phyloP scores from a whole-genome alignment of 176 grass and related monocot species.

The Pharus latifolius region DNA sequence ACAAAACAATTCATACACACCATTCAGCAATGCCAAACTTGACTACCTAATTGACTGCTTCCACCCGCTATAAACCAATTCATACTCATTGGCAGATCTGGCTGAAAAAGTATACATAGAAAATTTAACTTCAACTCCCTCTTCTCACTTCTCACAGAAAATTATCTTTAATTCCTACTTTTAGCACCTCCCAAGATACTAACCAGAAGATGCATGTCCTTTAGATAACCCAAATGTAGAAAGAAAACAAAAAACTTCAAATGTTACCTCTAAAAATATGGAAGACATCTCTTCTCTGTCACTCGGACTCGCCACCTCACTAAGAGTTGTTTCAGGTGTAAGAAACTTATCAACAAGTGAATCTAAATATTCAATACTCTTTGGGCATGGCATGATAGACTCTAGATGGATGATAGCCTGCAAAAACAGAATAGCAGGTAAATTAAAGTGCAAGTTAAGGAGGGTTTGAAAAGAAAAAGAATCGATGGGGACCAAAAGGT shows the following conservation, averaged over 20 bases:
- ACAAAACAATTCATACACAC: neutral
- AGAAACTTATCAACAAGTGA: slow-evolving; percentile 86
- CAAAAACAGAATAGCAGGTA: neutral
- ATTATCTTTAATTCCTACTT: neutral
- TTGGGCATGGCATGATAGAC: slow-evolving; percentile 62
- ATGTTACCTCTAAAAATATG: slow-evolving; percentile 90
- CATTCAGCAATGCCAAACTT: no score
- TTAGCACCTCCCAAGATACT: neutral
- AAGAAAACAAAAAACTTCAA: neutral
- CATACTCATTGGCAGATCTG: neutral
- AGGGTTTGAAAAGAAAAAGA: neutral
- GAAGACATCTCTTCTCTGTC: slow-evolving; percentile 95
- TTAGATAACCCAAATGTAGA: neutral
- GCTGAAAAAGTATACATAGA: neutral
- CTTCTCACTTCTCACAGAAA: no score
- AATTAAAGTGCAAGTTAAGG: neutral
- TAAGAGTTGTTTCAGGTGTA: slow-evolving; percentile 38
- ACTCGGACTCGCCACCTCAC: slow-evolving; percentile 30
- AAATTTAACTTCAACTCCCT: no score
- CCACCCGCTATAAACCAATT: no score
- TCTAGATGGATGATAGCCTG: slow-evolving; percentile 88
- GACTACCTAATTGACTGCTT: no score
- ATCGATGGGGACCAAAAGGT: neutral
- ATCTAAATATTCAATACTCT: slow-evolving; percentile 66
- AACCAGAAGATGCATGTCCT: neutral